These are phyloP conservation scores for Posidonia australis DNA, from an alignment of 106 monocot genomes.

Conservation along the genomic window DNA sequence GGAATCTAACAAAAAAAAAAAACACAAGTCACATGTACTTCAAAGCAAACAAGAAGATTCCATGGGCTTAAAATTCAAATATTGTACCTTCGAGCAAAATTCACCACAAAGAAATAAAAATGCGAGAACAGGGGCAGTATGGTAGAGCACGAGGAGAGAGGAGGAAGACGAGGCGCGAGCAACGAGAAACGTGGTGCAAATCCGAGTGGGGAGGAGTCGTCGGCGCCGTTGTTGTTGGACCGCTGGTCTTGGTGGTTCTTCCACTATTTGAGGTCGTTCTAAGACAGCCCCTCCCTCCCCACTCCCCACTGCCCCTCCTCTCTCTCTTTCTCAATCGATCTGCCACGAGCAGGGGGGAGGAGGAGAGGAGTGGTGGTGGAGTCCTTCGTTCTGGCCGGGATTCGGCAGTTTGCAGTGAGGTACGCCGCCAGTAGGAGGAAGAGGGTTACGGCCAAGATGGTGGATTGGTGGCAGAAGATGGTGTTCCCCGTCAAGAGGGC, in stretches of 20 bases:
- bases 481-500: conserved; percentile 22
- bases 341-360: neutral
- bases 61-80: neutral
- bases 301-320: no score
- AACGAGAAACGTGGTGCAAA: conserved; percentile 5
- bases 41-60: no score
- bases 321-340: no score
- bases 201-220: neutral
- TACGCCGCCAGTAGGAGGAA: conserved; percentile 6
- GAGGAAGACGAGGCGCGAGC: conserved; percentile 1
- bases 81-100: neutral
- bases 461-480: conserved; percentile 20
- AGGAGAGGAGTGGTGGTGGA: neutral
- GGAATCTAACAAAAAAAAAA: no score
- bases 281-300: no score
- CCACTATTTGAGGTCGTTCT: no score
- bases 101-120: neutral
- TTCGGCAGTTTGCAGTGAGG: neutral
- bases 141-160: neutral
- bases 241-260: no score
- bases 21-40: no score
- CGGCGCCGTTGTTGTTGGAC: neutral
- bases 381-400: neutral
- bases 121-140: neutral
- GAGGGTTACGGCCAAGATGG: neutral